Evolutionary conservation across 2,329 filamentous ascomycete species (phyloP).

Genomic region (Fusarium tupiense): DNA sequence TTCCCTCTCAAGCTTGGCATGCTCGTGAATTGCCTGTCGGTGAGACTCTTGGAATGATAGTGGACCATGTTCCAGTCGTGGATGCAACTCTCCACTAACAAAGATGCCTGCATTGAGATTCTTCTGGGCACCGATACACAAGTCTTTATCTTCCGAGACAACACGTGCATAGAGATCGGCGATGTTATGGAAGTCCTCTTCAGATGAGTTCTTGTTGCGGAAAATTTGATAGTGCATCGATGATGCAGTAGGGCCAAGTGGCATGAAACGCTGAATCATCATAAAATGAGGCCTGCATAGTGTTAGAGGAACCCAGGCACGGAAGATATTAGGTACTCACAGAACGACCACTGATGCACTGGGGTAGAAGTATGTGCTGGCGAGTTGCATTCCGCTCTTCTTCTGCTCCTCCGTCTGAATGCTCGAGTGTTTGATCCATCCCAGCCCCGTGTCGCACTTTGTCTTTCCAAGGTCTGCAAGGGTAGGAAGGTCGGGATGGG

Average conservation of each 20-base stretch:
- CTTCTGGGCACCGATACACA: slow-evolving; percentile 14
- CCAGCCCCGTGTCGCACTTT: slow-evolving; percentile 22
- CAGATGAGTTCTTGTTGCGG: slow-evolving; percentile 18
- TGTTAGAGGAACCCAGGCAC: not conserved
- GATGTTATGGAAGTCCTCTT: slow-evolving; percentile 2
- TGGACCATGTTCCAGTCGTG: slow-evolving; percentile 27
- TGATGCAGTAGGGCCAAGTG: slow-evolving; percentile 5
- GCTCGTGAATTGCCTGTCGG: slow-evolving; percentile 22
- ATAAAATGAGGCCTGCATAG: slow-evolving; percentile 18
- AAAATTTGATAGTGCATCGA: slow-evolving; percentile 30
- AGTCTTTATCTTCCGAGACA: slow-evolving; percentile 27
- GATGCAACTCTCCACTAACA: slow-evolving; percentile 25
- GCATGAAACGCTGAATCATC: slow-evolving; percentile 32
- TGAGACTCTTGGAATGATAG: slow-evolving; percentile 27
- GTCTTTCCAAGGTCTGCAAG: slow-evolving; percentile 27
- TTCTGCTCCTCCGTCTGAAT: slow-evolving; percentile 24
- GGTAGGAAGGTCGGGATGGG: slow-evolving; percentile 26
- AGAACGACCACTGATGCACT: slow-evolving; percentile 27
- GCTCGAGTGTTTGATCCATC: slow-evolving; percentile 28
- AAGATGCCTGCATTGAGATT: slow-evolving; percentile 25
- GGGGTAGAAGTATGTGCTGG: slow-evolving; percentile 32
- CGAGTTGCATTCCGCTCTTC: slow-evolving; percentile 19
- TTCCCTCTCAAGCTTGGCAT: slow-evolving; percentile 16
- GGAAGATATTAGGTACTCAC: not conserved
- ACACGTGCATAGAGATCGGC: slow-evolving; percentile 20